These are phyloP conservation scores for Spathaspora boniae DNA, from an alignment of 805 yeast species.

Conservation along the genomic window DNA sequence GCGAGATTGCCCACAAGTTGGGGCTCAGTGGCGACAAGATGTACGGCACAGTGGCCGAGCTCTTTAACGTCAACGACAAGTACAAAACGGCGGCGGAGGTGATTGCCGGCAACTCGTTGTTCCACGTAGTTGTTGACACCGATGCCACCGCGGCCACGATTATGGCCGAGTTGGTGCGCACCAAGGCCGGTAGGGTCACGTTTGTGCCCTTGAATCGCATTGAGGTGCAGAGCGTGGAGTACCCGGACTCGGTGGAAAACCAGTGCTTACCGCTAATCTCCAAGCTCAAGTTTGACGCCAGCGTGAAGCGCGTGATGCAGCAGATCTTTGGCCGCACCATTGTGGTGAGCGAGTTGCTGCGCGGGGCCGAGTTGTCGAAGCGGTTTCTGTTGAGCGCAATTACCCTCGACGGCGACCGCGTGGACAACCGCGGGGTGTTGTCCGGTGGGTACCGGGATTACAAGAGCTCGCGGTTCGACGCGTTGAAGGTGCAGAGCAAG, in stretches of 20 bases:
- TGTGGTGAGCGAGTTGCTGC: constrained; percentile 65
- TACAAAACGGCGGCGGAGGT: constrained; percentile 86
- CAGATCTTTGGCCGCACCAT: constrained; percentile 82
- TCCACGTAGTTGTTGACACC: constrained; percentile 84
- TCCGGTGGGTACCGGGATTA: constrained; percentile 85
- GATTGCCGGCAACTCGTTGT: constrained; percentile 81
- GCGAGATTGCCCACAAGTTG: constrained; percentile 55
- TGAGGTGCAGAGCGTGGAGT: constrained; percentile 33
- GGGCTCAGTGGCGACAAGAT: constrained; percentile 56
- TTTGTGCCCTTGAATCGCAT: constrained; percentile 86
- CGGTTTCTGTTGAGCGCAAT: constrained; percentile 65
- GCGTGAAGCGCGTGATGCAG: constrained; percentile 61
- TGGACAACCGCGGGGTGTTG: constrained; percentile 77
- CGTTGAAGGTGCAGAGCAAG: constrained; percentile 52
- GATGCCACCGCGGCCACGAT: constrained; percentile 78
- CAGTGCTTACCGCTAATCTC: constrained; percentile 75
- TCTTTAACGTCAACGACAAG: constrained; percentile 76
- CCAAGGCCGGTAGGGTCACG: constrained; percentile 79
- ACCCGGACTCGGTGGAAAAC: constrained; percentile 55
- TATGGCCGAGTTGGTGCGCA: constrained; percentile 70
- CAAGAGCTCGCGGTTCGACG: constrained; percentile 65
- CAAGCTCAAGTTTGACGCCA: constrained; percentile 59
- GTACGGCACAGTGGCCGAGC: constrained; percentile 82
- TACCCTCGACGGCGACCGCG: constrained; percentile 89
- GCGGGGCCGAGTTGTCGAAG: constrained; percentile 66